These are phyloP conservation scores for Capsella rubella DNA, from an alignment of 441 rosid species.

Conservation along the genomic window DNA sequence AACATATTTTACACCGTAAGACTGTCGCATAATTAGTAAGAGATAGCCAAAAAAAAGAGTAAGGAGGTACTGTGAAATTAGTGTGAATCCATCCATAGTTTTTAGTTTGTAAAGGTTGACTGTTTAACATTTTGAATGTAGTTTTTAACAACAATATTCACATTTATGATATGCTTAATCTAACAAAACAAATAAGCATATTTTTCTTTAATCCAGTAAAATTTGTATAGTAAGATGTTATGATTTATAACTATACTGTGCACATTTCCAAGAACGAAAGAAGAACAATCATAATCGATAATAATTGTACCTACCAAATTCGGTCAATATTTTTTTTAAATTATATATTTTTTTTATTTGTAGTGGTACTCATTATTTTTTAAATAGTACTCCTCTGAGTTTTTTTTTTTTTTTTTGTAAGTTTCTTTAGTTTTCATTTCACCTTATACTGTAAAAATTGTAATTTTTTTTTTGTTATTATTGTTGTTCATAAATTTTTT, in stretches of 20 bases:
- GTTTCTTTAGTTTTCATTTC: background rate
- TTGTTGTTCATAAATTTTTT: too few relatives aligned
- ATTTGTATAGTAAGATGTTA: constrained; percentile 22
- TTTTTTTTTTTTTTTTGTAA: background rate
- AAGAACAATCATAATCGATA: constrained; percentile 28
- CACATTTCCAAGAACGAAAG: constrained; percentile 37
- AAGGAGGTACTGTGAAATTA: too few relatives aligned
- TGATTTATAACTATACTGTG: constrained; percentile 5
- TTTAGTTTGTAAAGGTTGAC: too few relatives aligned
- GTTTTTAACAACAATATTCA: too few relatives aligned
- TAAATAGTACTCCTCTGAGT: background rate
- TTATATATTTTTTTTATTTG: too few relatives aligned
- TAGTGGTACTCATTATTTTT: background rate
- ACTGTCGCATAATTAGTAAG: too few relatives aligned
- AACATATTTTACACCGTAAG: too few relatives aligned
- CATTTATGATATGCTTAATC: too few relatives aligned
- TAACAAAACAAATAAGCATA: too few relatives aligned
- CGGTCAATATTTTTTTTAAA: background rate
- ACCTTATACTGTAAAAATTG: background rate
- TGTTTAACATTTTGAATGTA: too few relatives aligned
- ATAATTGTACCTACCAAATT: constrained; percentile 40
- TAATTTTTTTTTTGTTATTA: background rate
- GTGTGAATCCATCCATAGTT: too few relatives aligned
- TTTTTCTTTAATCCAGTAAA: background rate
- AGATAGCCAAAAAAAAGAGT: too few relatives aligned